Evolutionary conservation across 306 rosid species (phyloP), one percentile per base, ranked within the genome.

Genomic region (Castanea crenata): DNA sequence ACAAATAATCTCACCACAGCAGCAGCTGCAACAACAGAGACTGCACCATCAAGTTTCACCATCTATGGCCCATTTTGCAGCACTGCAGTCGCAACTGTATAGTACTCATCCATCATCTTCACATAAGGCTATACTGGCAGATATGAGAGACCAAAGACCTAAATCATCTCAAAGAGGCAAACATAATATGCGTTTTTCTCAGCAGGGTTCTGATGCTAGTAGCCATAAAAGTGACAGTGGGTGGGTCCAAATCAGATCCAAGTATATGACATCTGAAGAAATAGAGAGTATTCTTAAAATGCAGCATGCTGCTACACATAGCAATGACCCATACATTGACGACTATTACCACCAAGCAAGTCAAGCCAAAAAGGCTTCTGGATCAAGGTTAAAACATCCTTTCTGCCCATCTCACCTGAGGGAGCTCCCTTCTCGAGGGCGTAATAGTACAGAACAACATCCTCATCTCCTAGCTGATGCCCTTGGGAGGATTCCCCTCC

Each of bases 271-370:
- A 38, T 79, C 88, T 71, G 90, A 87, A 74, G 90, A 87, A 75
- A 87, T 87, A 58, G 90, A 87, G 87, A 87, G 85, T 78, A 85
- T 87, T 82, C 90, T 85, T 55, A 82, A 81, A 85, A 87, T 87
- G 90, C 90, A 87, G 71, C 90, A 74, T 85, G 88, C 90, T 14
- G 85, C 86, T 74, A 82, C 88, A 13, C 90, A 87, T 27, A 75
- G 90, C 70, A 85, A 85, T 68, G 90, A 87, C 57, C 88, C 90
- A 31, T 87, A 87, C 49, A 46, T 87, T 44, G 90, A 85, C 65
- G 90, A 87, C 68, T 87, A 85, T 64, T 87, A 87, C 59, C 90
- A 87, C 73, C 90, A 87, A 80, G 90, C 88, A 16, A 73, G 90
- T 75, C 88, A 85, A 52, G 85, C 79, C 9, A 85, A 82, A 80